Evolutionary conservation across 495 filamentous ascomycete species (phyloP).

Genomic region (Xylaria intraflava): DNA sequence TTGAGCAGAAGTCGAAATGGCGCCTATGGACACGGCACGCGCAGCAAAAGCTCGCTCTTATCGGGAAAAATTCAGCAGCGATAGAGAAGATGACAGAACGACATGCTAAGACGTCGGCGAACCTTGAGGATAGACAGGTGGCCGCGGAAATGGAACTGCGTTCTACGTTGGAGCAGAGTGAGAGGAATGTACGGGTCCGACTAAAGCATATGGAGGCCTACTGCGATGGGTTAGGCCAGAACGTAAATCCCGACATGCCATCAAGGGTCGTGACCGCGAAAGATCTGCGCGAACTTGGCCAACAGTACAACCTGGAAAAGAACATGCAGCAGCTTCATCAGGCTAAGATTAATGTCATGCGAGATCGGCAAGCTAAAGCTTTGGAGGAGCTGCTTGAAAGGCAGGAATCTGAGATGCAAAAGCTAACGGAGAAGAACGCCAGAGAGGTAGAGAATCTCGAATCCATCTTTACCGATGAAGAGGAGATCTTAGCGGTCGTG

Average conservation of each 20-base stretch:
- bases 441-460: slow-evolving; percentile 52
- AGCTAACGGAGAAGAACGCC: slow-evolving; percentile 44
- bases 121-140: slow-evolving; percentile 69
- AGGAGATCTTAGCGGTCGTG: slow-evolving; percentile 38
- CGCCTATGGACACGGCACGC: slow-evolving; percentile 48
- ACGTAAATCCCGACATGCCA: slow-evolving; percentile 28
- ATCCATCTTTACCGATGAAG: slow-evolving; percentile 49
- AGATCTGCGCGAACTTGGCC: slow-evolving; percentile 56
- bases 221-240: slow-evolving; percentile 50
- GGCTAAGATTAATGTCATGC: slow-evolving; percentile 69
- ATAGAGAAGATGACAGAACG: slow-evolving; percentile 43
- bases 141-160: slow-evolving; percentile 61
- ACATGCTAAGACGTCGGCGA: slow-evolving; percentile 45
- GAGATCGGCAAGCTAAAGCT: slow-evolving; percentile 66
- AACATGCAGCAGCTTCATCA: slow-evolving; percentile 62
- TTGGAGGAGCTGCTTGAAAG: slow-evolving; percentile 58
- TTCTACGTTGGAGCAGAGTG: slow-evolving; percentile 42
- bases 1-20: slow-evolving; percentile 47
- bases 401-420: slow-evolving; percentile 57
- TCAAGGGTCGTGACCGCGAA: slow-evolving; percentile 49
- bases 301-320: slow-evolving; percentile 63
- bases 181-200: slow-evolving; percentile 57
- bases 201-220: slow-evolving; percentile 77
- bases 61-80: slow-evolving; percentile 36
- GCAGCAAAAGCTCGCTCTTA: slow-evolving; percentile 28